A percentile compares a stretch with the other conserved stretches of the same genome.
phyloP scores from a whole-genome alignment of 768 basidiomycete genomes.

The Hydnum rufescens region DNA sequence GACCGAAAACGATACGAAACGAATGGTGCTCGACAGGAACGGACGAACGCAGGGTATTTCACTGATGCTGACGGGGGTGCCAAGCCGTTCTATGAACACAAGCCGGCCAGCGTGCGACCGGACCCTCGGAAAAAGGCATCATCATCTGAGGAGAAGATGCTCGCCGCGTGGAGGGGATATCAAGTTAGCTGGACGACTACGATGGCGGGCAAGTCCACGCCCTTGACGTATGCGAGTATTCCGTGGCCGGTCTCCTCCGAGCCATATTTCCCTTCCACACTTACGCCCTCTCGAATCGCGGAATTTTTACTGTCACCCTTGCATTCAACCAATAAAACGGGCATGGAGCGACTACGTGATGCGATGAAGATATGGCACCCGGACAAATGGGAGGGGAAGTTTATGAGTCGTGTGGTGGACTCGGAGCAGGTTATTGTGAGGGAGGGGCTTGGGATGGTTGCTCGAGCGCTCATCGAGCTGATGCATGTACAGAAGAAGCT shows the following conservation, averaged over 20 bases:
- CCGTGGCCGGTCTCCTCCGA: slow-evolving; percentile 36
- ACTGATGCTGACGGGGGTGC: background rate
- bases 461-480: slow-evolving; percentile 18
- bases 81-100: background rate
- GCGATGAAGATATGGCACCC: slow-evolving; percentile 31
- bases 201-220: background rate
- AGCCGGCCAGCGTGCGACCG: background rate
- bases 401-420: slow-evolving; percentile 14
- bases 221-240: slow-evolving; percentile 17
- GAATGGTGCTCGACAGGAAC: background rate
- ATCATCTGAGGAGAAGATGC: background rate
- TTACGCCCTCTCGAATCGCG: slow-evolving; percentile 23
- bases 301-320: slow-evolving; percentile 33
- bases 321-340: slow-evolving; percentile 24
- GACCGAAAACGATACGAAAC: background rate
- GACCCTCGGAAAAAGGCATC: background rate
- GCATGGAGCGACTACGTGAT: slow-evolving; percentile 34
- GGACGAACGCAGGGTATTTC: background rate
- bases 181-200: background rate
- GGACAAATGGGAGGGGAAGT: slow-evolving; percentile 17
- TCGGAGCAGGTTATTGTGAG: slow-evolving; percentile 15
- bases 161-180: background rate
- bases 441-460: slow-evolving; percentile 16
- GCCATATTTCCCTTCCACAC: slow-evolving; percentile 13
- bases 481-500: slow-evolving; percentile 6